phyloP scores from a whole-genome alignment of 192 early-diverging fungal genomes.

The Coemansia pectinata region DNA sequence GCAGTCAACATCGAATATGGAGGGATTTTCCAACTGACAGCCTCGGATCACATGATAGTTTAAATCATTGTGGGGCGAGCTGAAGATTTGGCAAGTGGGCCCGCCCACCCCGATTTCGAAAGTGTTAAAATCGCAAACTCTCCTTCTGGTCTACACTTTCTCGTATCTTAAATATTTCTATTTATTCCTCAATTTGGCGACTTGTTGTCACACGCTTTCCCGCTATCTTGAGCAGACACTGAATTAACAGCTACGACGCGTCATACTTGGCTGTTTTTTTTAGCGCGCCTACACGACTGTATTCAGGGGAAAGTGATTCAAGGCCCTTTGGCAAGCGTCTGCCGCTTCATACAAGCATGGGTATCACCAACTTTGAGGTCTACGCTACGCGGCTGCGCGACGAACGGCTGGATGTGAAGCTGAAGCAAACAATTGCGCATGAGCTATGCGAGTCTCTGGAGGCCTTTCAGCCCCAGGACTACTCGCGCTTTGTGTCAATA shows the following conservation, averaged over 20 bases:
- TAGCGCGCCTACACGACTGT: not conserved
- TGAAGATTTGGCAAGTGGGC: not conserved
- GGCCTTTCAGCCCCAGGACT: conserved; percentile 83
- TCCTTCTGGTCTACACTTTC: not conserved
- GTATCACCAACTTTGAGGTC: conserved; percentile 57
- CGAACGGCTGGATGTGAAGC: conserved; percentile 55
- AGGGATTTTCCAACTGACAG: no score
- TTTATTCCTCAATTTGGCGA: not conserved
- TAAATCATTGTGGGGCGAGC: not conserved
- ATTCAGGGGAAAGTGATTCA: not conserved
- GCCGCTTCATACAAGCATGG: conserved; percentile 15
- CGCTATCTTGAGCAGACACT: not conserved
- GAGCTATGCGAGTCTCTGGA: conserved; percentile 93
- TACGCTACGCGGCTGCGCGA: conserved; percentile 58
- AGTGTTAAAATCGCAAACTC: not conserved
- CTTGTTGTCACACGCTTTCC: not conserved
- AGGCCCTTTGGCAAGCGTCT: not conserved
- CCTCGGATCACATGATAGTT: not conserved
- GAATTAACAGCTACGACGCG: not conserved
- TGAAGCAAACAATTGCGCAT: conserved; percentile 78
- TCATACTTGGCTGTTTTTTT: not conserved
- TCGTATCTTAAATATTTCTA: not conserved
- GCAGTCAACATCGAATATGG: no score
- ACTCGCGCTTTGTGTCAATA: conserved; percentile 71
- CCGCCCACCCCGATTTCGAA: not conserved